Conservation (phyloP, 768 basidiomycete species). For the Strobilomyces echinocephalus region DNA sequence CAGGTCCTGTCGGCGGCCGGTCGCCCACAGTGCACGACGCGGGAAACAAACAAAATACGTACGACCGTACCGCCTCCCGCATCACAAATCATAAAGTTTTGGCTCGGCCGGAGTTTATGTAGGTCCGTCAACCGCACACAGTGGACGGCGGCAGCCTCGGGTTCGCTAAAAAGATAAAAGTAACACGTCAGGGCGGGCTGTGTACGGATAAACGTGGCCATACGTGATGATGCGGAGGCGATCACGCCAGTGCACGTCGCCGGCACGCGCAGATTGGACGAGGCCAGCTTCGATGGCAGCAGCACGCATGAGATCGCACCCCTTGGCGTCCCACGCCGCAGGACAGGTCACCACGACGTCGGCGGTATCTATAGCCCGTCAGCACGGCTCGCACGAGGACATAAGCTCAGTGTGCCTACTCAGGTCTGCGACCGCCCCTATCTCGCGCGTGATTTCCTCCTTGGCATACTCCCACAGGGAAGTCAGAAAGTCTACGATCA, state of each 20-base stretch:
- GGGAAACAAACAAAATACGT: constrained; percentile 24
- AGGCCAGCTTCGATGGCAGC: constrained; percentile 79
- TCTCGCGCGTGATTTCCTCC: constrained; percentile 81
- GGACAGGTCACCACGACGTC: constrained; percentile 86
- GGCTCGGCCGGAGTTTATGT: constrained; percentile 72
- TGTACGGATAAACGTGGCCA: constrained; percentile 10
- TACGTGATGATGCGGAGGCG: constrained; percentile 78
- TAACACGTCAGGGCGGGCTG: constrained; percentile 1
- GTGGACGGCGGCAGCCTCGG: constrained; percentile 89
- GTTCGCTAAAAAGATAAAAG: constrained; percentile 39
- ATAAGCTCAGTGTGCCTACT: constrained; percentile 41
- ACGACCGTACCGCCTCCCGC: constrained; percentile 81
- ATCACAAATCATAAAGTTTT: constrained; percentile 90
- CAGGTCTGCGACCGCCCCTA: constrained; percentile 80
- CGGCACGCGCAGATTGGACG: constrained; percentile 65
- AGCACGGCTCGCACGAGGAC: not conserved
- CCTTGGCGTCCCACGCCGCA: constrained; percentile 86
- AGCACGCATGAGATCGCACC: constrained; percentile 80
- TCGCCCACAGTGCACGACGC: constrained; percentile 1
- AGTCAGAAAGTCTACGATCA: constrained; percentile 79
- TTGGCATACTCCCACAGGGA: constrained; percentile 86
- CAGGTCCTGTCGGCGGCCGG: constrained; percentile 26
- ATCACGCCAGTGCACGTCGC: constrained; percentile 74
- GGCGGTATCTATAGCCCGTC: constrained; percentile 54
- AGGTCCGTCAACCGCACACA: constrained; percentile 78